phyloP scores from a whole-genome alignment of 2,329 filamentous ascomycete species.

The Diaporthe eres region DNA sequence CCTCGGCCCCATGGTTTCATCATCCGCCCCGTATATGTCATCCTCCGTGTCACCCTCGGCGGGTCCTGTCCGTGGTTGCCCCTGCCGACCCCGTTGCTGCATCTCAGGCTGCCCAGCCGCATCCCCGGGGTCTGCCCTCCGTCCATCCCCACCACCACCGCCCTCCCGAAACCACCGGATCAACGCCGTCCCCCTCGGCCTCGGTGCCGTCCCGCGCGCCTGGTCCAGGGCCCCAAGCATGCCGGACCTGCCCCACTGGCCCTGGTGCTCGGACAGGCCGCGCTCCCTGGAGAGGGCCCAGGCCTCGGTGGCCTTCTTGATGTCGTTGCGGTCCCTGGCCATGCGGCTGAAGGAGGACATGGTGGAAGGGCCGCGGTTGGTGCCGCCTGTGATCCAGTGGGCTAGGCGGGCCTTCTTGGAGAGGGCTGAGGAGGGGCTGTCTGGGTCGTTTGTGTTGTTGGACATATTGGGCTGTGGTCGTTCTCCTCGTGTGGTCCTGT shows the following conservation, averaged over 20 bases:
- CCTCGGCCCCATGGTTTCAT: not conserved
- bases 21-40: slow-evolving; percentile 3
- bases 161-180: slow-evolving; percentile 23
- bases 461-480: not conserved
- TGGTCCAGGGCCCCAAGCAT: not conserved
- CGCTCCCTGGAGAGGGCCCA: slow-evolving; percentile 48
- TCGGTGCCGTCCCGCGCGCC: slow-evolving; percentile 4
- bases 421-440: slow-evolving; percentile 21
- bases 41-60: slow-evolving; percentile 4
- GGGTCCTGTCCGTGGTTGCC: not conserved
- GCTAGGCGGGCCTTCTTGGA: slow-evolving; percentile 35
- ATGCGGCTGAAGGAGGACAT: slow-evolving; percentile 20
- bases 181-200: slow-evolving; percentile 32
- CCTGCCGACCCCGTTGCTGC: not conserved
- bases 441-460: slow-evolving; percentile 7
- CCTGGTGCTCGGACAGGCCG: not conserved
- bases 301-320: slow-evolving; percentile 20
- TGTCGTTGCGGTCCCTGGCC: slow-evolving; percentile 31
- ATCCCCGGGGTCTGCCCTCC: not conserved
- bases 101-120: not conserved
- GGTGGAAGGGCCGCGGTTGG: slow-evolving; percentile 26
- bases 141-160: not conserved
- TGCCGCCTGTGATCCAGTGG: slow-evolving; percentile 38
- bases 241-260: slow-evolving; percentile 24
- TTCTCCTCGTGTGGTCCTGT: not conserved